These are phyloP conservation scores for Penicillium lividum DNA, from an alignment of 495 filamentous ascomycete species.

Conservation along the genomic window DNA sequence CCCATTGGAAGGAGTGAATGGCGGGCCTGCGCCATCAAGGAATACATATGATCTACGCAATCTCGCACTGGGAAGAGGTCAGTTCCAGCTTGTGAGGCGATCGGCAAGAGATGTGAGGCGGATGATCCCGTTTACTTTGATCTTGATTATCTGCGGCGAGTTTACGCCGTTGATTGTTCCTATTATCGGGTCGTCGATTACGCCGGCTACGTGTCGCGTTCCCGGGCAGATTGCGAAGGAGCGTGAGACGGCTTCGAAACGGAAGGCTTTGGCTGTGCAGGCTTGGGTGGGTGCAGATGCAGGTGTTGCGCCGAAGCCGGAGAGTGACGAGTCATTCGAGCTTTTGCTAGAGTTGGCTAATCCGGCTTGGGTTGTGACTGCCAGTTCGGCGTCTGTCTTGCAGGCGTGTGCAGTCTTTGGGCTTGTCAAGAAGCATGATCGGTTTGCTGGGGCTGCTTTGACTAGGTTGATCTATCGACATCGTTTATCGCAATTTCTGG, in stretches of 20 bases:
- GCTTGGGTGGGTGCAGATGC: constrained; percentile 8
- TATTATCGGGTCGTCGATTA: constrained; percentile 62
- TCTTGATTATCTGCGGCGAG: constrained; percentile 79
- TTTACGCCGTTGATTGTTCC: constrained; percentile 77
- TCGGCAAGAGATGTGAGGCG: constrained; percentile 66
- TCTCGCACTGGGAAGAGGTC: constrained; percentile 33
- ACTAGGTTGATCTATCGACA: constrained; percentile 41
- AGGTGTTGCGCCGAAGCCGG: neutral
- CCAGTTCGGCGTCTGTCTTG: constrained; percentile 29
- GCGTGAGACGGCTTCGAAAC: constrained; percentile 46
- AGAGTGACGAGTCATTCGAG: constrained; percentile 24
- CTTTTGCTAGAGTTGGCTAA: constrained; percentile 28
- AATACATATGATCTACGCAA: neutral
- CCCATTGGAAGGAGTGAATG: constrained; percentile 12
- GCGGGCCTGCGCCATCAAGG: constrained; percentile 5
- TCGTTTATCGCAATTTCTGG: constrained; percentile 42
- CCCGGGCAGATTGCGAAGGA: constrained; percentile 69
- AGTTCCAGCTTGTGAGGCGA: constrained; percentile 67
- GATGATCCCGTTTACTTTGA: constrained; percentile 71
- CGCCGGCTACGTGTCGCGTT: constrained; percentile 79
- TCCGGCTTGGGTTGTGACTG: constrained; percentile 22
- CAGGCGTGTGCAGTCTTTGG: constrained; percentile 45
- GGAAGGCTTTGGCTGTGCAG: constrained; percentile 34
- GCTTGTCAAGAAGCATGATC: constrained; percentile 46
- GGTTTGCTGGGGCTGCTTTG: constrained; percentile 23